Percentiles rank a stretch among this genome's conserved stretches.
phyloP scores from a whole-genome alignment of 2,329 filamentous ascomycete genomes.

The Pleoardoris graminearum region DNA sequence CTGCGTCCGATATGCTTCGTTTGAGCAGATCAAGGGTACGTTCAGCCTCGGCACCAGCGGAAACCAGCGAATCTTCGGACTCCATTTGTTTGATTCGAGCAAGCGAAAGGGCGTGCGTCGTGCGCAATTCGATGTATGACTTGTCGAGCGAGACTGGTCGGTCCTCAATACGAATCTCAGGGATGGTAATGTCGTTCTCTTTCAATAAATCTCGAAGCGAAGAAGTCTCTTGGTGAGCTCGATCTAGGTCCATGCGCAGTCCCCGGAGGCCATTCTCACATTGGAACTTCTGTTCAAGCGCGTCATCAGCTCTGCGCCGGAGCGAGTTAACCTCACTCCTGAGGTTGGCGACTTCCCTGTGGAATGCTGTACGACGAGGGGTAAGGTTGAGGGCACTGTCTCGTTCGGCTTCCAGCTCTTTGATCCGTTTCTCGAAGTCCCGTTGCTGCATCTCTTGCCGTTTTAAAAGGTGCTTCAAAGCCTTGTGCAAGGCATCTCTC shows the following conservation, averaged over 20 bases:
- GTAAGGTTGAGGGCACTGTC: constrained; percentile 70
- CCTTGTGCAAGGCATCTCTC: constrained; percentile 85
- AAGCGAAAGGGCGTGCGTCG: constrained; percentile 68
- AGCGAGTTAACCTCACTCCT: constrained; percentile 84
- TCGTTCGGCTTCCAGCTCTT: constrained; percentile 74
- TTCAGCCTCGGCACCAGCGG: constrained; percentile 55
- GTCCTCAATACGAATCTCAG: constrained; percentile 57
- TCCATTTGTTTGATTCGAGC: constrained; percentile 69
- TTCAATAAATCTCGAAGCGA: constrained; percentile 77
- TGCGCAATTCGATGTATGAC: constrained; percentile 75
- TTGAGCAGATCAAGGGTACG: constrained; percentile 68
- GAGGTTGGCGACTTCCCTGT: constrained; percentile 77
- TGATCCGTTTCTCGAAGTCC: constrained; percentile 81
- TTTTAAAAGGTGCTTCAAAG: constrained; percentile 81
- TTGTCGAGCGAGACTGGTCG: constrained; percentile 71
- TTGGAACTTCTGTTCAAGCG: constrained; percentile 93
- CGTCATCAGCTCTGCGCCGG: constrained; percentile 86
- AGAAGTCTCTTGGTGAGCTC: constrained; percentile 87
- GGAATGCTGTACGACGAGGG: constrained; percentile 76
- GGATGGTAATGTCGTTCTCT: constrained; percentile 80
- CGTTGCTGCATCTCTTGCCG: constrained; percentile 83
- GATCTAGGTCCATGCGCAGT: constrained; percentile 94
- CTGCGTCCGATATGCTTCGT: constrained; percentile 67
- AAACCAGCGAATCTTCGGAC: constrained; percentile 46
- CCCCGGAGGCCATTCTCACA: constrained; percentile 88